These are phyloP conservation scores for Kalanchoe fedtschenkoi DNA, from an alignment of 164 flowering plant species.

Conservation along the genomic window DNA sequence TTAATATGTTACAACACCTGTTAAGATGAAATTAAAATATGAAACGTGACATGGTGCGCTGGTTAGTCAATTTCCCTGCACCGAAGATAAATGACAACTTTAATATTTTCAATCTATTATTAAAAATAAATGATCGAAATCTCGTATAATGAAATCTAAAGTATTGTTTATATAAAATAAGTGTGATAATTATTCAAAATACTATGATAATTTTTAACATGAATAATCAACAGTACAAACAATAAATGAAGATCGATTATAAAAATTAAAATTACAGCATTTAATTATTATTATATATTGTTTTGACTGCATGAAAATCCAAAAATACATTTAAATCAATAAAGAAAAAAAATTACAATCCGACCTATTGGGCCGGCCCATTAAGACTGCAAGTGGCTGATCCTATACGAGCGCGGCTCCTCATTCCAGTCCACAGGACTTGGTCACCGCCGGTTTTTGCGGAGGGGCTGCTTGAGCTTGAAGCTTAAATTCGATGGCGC, in stretches of 20 bases:
- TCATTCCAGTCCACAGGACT: neutral
- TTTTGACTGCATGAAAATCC: too few species aligned
- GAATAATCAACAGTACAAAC: too few species aligned
- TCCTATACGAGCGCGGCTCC: neutral
- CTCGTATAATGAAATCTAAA: neutral
- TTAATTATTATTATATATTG: too few species aligned
- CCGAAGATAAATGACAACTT: neutral
- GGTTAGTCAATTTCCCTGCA: neutral
- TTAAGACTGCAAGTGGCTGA: neutral
- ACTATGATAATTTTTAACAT: too few species aligned
- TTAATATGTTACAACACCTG: neutral
- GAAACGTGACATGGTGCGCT: neutral
- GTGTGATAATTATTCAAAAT: too few species aligned
- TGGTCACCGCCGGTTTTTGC: neutral
- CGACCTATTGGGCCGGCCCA: neutral
- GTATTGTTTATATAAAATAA: too few species aligned
- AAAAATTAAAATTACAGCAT: too few species aligned
- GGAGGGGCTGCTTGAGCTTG: neutral
- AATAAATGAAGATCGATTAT: too few species aligned
- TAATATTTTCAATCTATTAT: neutral
- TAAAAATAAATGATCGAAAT: neutral
- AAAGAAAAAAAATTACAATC: neutral
- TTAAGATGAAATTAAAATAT: neutral
- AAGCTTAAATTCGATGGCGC: neutral
- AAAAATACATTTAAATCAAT: too few species aligned